Percentiles rank a stretch among this genome's conserved stretches.
phyloP scores from a whole-genome alignment of 768 basidiomycete species.

The Tricholoma bakamatsutake region DNA sequence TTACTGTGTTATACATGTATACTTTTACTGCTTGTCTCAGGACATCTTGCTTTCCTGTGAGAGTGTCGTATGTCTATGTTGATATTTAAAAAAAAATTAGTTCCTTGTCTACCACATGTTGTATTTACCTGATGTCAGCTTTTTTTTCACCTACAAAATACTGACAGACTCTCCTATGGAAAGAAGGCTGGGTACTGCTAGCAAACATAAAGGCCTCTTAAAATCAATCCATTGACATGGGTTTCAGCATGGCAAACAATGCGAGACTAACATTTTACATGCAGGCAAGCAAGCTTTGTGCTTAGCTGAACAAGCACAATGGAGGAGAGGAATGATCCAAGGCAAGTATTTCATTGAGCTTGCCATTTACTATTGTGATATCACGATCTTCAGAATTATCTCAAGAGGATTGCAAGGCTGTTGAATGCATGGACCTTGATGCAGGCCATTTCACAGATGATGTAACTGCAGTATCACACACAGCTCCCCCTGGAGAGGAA shows the following conservation, averaged over 20 bases:
- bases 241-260: not conserved
- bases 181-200: no score
- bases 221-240: not conserved
- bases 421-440: constrained; percentile 6
- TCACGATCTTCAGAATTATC: not conserved
- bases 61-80: not conserved
- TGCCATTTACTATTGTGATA: not conserved
- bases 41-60: no score
- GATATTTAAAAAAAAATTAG: no score
- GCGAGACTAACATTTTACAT: not conserved
- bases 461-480: constrained; percentile 6
- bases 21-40: no score
- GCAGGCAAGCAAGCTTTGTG: constrained; percentile 5
- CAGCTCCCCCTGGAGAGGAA: not conserved
- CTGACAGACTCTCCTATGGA: no score
- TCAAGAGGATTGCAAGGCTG: constrained; percentile 1
- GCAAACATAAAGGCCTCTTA: not conserved
- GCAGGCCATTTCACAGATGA: constrained; percentile 4
- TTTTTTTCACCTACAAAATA: no score
- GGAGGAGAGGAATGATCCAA: constrained; percentile 2
- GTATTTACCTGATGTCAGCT: no score
- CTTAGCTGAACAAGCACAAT: not conserved
- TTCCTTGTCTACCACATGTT: no score
- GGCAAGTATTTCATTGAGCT: not conserved
- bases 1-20: no score